These are phyloP conservation scores for Eutypella sp. DNA, from an alignment of 2,329 filamentous ascomycete species.

Conservation along the genomic window DNA sequence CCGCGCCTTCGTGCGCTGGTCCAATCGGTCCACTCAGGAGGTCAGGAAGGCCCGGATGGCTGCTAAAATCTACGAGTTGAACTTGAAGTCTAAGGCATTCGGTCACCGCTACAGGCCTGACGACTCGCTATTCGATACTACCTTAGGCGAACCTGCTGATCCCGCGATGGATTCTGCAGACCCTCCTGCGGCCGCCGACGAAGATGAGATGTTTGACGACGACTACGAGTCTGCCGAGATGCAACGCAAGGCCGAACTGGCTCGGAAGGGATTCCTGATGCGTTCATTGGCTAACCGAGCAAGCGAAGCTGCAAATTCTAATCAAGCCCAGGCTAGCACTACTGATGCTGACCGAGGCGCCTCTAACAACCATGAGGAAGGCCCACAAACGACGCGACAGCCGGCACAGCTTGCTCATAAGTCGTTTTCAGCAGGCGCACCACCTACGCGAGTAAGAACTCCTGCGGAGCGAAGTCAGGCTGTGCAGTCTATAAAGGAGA, in stretches of 20 bases:
- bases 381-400: not conserved
- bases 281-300: not conserved
- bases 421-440: not conserved
- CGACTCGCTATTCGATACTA: not conserved
- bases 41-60: slow-evolving; percentile 22
- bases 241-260: not conserved
- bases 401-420: not conserved
- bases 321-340: not conserved
- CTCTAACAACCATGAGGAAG: not conserved
- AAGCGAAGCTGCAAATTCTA: not conserved
- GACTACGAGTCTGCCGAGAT: not conserved
- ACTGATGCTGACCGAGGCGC: not conserved
- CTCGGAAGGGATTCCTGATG: not conserved
- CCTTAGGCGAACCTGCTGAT: not conserved
- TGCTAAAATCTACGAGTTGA: slow-evolving; percentile 23
- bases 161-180: not conserved
- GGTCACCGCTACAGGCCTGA: slow-evolving; percentile 10
- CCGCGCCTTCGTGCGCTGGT: slow-evolving; percentile 24
- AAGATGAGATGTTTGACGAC: not conserved
- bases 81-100: slow-evolving; percentile 24
- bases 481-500: not conserved
- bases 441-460: not conserved
- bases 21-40: slow-evolving; percentile 25
- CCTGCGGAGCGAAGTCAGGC: not conserved
- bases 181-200: not conserved